Conservation (phyloP, 2,329 filamentous ascomycete species). For the Pseudocercospora macadamiae region DNA sequence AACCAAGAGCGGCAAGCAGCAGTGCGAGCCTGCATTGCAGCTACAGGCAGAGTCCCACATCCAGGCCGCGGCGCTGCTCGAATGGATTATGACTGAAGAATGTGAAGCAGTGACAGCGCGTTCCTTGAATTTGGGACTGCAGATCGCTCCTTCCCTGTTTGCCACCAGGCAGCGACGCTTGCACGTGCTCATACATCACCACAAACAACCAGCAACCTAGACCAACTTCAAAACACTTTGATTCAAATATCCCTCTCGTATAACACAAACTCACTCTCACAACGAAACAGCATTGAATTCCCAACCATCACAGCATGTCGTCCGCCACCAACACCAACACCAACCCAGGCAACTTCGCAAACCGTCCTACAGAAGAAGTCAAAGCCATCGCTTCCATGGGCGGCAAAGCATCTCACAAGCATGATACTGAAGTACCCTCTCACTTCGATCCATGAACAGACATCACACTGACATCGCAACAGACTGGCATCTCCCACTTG, state of each 20-base stretch:
- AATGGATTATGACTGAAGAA: background rate
- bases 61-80: background rate
- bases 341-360: constrained; percentile 58
- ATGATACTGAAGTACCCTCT: background rate
- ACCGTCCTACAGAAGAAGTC: constrained; percentile 55
- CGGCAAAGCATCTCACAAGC: constrained; percentile 43
- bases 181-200: background rate
- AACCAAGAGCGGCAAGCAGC: background rate
- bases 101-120: background rate
- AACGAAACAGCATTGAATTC: background rate
- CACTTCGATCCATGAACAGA: background rate
- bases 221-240: background rate
- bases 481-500: background rate
- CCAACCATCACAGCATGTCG: background rate
- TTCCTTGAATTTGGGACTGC: background rate
- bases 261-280: background rate
- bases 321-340: constrained; percentile 30
- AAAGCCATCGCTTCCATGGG: constrained; percentile 53
- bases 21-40: background rate
- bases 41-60: background rate
- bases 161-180: background rate
- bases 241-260: background rate
- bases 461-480: background rate
- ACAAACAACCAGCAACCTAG: background rate
- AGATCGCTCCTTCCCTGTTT: background rate